Evolutionary conservation across 2,329 filamentous ascomycete species (phyloP).

Genomic region (Sphaerostilbella broomeana): DNA sequence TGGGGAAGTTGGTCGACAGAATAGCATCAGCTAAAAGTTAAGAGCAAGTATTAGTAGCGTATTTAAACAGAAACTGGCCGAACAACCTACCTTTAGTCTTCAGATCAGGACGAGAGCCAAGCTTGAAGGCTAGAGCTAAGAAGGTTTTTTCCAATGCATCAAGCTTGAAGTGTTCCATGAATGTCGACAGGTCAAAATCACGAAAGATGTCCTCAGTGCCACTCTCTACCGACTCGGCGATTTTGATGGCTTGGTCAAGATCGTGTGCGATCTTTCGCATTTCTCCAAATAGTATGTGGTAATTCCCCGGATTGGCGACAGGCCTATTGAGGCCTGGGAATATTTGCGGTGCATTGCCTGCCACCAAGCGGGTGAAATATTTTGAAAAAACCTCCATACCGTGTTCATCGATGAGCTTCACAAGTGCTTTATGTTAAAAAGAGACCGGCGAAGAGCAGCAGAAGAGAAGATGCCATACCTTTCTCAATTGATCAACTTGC

Average conservation of each 20-base stretch:
- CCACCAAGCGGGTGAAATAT: slow-evolving; percentile 89
- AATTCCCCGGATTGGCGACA: slow-evolving; percentile 71
- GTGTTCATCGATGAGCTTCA: slow-evolving; percentile 88
- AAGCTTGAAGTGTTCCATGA: slow-evolving; percentile 93
- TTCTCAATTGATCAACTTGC: slow-evolving; percentile 85
- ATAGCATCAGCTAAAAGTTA: slow-evolving; percentile 77
- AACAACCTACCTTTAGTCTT: slow-evolving; percentile 70
- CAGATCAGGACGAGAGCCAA: slow-evolving; percentile 71
- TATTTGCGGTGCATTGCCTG: slow-evolving; percentile 84
- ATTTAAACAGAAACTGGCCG: neutral
- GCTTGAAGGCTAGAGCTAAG: slow-evolving; percentile 82
- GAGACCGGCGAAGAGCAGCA: slow-evolving; percentile 1
- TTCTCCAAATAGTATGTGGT: slow-evolving; percentile 74
- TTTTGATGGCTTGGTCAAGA: slow-evolving; percentile 76
- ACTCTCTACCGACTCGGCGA: slow-evolving; percentile 87
- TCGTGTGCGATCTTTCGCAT: slow-evolving; percentile 80
- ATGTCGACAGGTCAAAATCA: slow-evolving; percentile 92
- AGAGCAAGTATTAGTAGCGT: neutral
- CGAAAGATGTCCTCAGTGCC: slow-evolving; percentile 89
- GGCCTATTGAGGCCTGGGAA: slow-evolving; percentile 73
- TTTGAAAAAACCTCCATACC: slow-evolving; percentile 98
- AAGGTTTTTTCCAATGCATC: slow-evolving; percentile 83
- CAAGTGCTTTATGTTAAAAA: slow-evolving; percentile 16
- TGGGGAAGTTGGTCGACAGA: slow-evolving; percentile 68
- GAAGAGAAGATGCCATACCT: slow-evolving; percentile 49